Percentiles rank a stretch among this genome's conserved stretches.
These are phyloP conservation scores for Ophiostoma ips DNA, from an alignment of 2,329 filamentous ascomycete genomes.

Conservation along the genomic window DNA sequence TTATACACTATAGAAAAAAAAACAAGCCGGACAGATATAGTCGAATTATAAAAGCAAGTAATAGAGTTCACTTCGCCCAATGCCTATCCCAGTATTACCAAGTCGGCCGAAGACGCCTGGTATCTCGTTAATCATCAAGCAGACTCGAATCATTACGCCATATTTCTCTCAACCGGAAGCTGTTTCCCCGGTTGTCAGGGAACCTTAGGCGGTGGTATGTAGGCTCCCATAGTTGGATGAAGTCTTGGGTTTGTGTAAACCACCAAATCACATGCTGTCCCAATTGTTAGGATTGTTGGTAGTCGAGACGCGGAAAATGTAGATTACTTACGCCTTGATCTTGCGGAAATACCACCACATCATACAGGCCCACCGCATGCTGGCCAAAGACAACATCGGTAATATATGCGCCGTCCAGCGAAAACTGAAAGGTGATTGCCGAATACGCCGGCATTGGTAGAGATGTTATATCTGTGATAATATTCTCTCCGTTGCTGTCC, in stretches of 20 bases:
- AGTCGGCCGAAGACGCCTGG: no score
- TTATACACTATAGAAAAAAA: no score
- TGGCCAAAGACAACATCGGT: constrained; percentile 6
- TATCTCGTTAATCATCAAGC: no score
- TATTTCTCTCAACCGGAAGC: no score
- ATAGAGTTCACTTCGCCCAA: no score
- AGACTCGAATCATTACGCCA: no score
- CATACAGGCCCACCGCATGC: neutral
- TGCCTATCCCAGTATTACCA: no score
- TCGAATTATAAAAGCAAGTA: no score
- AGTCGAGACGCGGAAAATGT: neutral
- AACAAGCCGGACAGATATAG: no score
- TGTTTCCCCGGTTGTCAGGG: constrained; percentile 3
- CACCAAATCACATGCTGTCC: neutral
- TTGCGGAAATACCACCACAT: neutral
- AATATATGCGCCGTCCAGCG: constrained; percentile 1
- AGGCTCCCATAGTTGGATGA: constrained; percentile 3
- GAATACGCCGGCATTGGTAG: no score
- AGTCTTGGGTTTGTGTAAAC: constrained; percentile 3
- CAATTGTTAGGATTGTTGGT: neutral
- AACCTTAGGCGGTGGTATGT: constrained; percentile 2
- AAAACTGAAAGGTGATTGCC: constrained; percentile 5
- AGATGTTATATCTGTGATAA: neutral
- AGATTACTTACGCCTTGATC: neutral
- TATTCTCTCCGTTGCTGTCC: neutral